These are phyloP conservation scores for Globisporangium spiculum DNA, from an alignment of 352 stramenopile species.

Conservation along the genomic window DNA sequence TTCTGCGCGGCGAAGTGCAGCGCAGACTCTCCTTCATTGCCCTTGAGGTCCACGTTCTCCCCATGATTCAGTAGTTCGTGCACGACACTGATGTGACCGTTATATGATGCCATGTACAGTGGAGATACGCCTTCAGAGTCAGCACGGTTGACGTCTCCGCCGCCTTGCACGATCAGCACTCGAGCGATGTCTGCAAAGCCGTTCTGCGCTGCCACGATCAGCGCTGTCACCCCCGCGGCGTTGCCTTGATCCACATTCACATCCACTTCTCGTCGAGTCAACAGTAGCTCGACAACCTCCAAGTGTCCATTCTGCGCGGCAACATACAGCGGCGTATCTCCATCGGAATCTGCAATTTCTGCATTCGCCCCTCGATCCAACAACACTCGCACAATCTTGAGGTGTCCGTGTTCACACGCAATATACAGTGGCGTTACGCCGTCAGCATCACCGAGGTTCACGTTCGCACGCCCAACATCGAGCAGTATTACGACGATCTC, in stretches of 20 bases:
- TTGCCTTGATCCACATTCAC: not conserved
- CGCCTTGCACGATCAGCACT: not conserved
- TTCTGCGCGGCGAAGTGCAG: conserved; percentile 5
- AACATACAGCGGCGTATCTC: conserved; percentile 1
- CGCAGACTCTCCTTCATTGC: not conserved
- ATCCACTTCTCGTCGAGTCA: not conserved
- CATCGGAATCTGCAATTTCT: not conserved
- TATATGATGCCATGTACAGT: not conserved
- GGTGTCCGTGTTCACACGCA: not conserved
- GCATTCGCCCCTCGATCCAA: conserved; percentile 4
- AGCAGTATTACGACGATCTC: conserved; percentile 4
- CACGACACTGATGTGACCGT: not conserved
- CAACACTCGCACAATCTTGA: conserved; percentile 1
- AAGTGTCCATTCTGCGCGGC: conserved; percentile 3
- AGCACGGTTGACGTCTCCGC: not conserved
- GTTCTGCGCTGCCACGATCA: not conserved
- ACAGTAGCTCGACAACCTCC: not conserved
- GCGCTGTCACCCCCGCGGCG: not conserved
- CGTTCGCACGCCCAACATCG: not conserved
- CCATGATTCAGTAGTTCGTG: not conserved
- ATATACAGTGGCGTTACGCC: conserved; percentile 8
- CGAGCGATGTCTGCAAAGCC: not conserved
- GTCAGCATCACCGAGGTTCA: conserved; percentile 39
- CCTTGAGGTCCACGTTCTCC: not conserved
- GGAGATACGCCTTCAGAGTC: conserved; percentile 1